Conservation (phyloP, 2,329 filamentous ascomycete species). For the Emericellopsis atlantica region DNA sequence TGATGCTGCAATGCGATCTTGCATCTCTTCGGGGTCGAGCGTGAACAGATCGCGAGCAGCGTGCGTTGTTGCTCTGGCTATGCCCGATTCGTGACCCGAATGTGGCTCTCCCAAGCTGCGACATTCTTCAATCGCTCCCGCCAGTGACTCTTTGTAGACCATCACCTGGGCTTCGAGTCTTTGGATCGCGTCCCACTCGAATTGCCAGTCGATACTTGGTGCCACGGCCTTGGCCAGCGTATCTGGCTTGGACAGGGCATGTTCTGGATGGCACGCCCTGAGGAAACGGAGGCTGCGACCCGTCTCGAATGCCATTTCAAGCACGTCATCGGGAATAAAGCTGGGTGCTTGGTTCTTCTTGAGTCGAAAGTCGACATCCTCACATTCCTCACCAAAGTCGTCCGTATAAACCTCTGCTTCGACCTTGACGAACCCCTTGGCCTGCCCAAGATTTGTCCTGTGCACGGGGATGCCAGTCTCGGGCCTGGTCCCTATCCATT, state of each 20-base stretch:
- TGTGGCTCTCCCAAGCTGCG: background rate
- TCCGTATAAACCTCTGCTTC: conserved; percentile 41
- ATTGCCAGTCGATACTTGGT: conserved; percentile 54
- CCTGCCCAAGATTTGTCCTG: conserved; percentile 28
- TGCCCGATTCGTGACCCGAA: too few relatives aligned
- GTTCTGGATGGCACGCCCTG: conserved; percentile 54
- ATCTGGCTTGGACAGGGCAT: conserved; percentile 48
- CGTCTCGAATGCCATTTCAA: conserved; percentile 63
- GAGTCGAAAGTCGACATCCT: conserved; percentile 49
- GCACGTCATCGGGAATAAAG: conserved; percentile 61
- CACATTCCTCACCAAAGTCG: conserved; percentile 43
- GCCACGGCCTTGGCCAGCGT: conserved; percentile 32
- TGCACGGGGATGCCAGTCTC: conserved; percentile 42
- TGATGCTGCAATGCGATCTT: conserved; percentile 34
- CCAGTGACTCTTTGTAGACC: conserved; percentile 17
- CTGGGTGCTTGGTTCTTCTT: conserved; percentile 53
- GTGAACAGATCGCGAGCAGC: conserved; percentile 29
- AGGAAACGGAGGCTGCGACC: conserved; percentile 66
- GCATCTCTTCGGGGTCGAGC: conserved; percentile 30
- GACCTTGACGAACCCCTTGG: conserved; percentile 48
- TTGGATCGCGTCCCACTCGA: conserved; percentile 58
- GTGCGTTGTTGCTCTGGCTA: background rate
- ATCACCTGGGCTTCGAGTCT: conserved; percentile 46
- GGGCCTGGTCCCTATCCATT: conserved; percentile 60
- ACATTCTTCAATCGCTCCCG: conserved; percentile 8